A percentile compares a stretch with the other conserved stretches of the same genome.
Evolutionary conservation across 306 rosid species (phyloP).

Genomic region (Fragaria nilgerrensis): DNA sequence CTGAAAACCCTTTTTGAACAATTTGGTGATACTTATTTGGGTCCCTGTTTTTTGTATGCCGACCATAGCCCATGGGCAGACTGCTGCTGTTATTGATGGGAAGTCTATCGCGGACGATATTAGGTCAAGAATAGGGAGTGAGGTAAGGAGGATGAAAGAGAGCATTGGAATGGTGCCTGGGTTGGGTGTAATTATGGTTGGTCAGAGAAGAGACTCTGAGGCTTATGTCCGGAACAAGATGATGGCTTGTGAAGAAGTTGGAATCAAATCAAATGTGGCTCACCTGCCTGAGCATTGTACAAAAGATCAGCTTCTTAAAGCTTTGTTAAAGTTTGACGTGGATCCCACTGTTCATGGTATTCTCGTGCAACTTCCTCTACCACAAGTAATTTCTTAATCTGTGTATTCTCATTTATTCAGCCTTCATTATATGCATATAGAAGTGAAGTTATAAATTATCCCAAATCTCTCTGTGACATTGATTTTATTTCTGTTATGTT

Average conservation of each 20-base stretch:
- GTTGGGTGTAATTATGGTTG: constrained; percentile 79
- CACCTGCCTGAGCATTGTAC: constrained; percentile 59
- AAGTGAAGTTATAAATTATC: background rate
- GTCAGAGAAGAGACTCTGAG: constrained; percentile 80
- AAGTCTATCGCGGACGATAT: constrained; percentile 62
- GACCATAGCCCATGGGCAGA: constrained; percentile 45
- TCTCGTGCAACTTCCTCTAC: constrained; percentile 97
- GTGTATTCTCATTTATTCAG: constrained; percentile 11
- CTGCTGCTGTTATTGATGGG: constrained; percentile 64
- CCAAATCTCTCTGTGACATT: background rate
- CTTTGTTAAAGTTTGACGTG: constrained; percentile 51
- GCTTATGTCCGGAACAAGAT: constrained; percentile 81
- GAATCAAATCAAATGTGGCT: constrained; percentile 58
- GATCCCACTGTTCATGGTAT: constrained; percentile 90
- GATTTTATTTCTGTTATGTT: background rate
- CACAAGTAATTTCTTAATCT: constrained; percentile 74
- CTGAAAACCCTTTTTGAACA: background rate
- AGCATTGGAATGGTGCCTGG: constrained; percentile 73
- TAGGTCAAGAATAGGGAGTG: constrained; percentile 53
- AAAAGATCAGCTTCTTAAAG: constrained; percentile 56
- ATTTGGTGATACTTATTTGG: background rate
- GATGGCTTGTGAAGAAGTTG: constrained; percentile 81
- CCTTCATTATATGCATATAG: background rate
- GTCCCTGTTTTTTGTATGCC: constrained; percentile 10
- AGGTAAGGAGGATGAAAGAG: constrained; percentile 77